Evolutionary conservation across 305 asterid genomes (phyloP).

Genomic region (Withania somnifera): DNA sequence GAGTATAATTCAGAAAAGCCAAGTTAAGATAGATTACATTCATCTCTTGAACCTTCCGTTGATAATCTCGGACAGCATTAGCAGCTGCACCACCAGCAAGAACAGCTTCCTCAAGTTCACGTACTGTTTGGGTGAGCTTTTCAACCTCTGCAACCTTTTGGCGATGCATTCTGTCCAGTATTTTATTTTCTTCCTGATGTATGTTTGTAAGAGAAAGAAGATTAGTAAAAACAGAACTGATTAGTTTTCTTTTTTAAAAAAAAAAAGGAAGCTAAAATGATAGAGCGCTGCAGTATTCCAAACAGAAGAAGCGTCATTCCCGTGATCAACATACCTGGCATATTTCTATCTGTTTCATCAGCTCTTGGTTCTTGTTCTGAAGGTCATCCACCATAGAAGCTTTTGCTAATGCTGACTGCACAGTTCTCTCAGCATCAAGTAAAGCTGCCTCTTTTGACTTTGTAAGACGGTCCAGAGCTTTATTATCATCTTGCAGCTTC

Average conservation of each 20-base stretch:
- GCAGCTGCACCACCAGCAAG: conserved; percentile 99
- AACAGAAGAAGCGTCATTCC: not conserved
- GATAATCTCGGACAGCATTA: conserved; percentile 98
- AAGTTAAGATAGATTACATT: conserved; percentile 43
- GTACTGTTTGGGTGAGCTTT: conserved; percentile 95
- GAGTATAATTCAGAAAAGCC: not conserved
- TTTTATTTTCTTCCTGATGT: conserved; percentile 89
- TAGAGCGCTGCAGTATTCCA: not conserved
- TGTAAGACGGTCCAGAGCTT: conserved; percentile 92
- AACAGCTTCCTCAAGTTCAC: conserved; percentile 98
- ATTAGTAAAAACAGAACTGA: not conserved
- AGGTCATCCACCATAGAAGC: conserved; percentile 99
- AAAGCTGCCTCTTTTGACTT: conserved; percentile 98
- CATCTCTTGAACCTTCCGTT: conserved; percentile 99
- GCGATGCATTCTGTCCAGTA: conserved; percentile 88
- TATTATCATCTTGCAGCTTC: conserved; percentile 94
- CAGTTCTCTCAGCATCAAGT: conserved; percentile 94
- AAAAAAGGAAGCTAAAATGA: not conserved
- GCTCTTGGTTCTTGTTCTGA: conserved; percentile 95
- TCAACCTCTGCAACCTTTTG: conserved; percentile 99
- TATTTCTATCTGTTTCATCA: conserved; percentile 98
- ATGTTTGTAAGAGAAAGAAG: conserved; percentile 6
- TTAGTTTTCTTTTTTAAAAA: not conserved
- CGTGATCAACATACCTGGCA: conserved; percentile 58
- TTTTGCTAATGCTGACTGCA: conserved; percentile 86